Percentiles rank a stretch among this genome's conserved stretches.
These are phyloP conservation scores for Astrephomene gubernaculifera DNA, from an alignment of 139 green algal species.

Conservation along the genomic window DNA sequence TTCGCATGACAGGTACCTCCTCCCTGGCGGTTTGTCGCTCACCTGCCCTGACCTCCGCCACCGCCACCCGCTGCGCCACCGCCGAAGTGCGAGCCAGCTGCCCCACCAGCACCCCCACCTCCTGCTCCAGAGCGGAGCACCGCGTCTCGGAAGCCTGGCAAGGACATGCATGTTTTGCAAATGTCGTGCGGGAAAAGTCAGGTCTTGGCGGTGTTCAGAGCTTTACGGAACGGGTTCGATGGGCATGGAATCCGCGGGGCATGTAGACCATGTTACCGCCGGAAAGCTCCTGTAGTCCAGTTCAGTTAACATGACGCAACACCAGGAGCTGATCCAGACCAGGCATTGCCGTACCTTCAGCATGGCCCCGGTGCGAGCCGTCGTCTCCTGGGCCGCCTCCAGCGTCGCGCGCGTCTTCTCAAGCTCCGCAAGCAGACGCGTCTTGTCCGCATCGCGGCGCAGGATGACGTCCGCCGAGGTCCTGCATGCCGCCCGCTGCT, in stretches of 20 bases:
- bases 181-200: too few species aligned
- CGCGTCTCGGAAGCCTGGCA: slow-evolving; percentile 10
- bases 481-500: not conserved
- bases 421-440: not conserved
- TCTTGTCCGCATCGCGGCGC: not conserved
- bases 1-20: too few species aligned
- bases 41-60: slow-evolving; percentile 49
- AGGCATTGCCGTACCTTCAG: slow-evolving; percentile 24
- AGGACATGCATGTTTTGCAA: too few species aligned
- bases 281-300: too few species aligned
- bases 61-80: slow-evolving; percentile 41
- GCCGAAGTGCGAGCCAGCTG: slow-evolving; percentile 40
- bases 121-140: slow-evolving; percentile 2
- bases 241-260: too few species aligned
- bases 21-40: not conserved
- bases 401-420: not conserved
- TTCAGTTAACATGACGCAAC: too few species aligned
- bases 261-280: too few species aligned
- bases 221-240: too few species aligned
- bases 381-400: slow-evolving; percentile 15
- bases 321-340: too few species aligned
- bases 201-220: too few species aligned
- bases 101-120: slow-evolving; percentile 2
- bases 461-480: not conserved
- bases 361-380: not conserved